Evolutionary conservation across 2,329 filamentous ascomycete species (phyloP).

Genomic region (Helminthosporium solani): DNA sequence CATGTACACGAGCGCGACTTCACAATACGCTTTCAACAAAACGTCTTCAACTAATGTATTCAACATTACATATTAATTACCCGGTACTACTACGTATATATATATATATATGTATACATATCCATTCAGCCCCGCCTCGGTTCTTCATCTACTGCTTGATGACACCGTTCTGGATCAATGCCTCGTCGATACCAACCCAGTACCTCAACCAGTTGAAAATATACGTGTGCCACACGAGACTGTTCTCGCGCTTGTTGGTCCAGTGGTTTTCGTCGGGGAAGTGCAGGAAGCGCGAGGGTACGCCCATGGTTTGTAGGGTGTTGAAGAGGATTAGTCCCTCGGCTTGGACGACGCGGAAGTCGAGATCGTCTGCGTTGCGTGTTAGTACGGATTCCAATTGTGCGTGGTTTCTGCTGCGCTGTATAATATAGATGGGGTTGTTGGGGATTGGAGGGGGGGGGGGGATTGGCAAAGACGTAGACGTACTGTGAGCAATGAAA

Average conservation of each 20-base stretch:
- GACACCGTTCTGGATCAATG: conserved; percentile 31
- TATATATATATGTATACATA: too few relatives aligned
- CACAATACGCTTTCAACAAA: too few relatives aligned
- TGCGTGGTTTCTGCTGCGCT: too few relatives aligned
- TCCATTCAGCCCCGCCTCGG: too few relatives aligned
- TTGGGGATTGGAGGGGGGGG: too few relatives aligned
- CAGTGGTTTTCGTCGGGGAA: conserved; percentile 80
- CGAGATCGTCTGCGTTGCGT: conserved; percentile 57
- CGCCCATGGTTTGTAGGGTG: conserved; percentile 71
- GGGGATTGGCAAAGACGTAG: too few relatives aligned
- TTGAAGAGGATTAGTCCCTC: conserved; percentile 87
- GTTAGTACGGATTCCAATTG: not conserved
- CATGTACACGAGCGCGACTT: too few relatives aligned
- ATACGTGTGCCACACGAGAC: conserved; percentile 75
- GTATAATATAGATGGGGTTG: too few relatives aligned
- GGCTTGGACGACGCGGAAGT: conserved; percentile 83
- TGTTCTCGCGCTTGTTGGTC: conserved; percentile 90
- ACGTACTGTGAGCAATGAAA: conserved; percentile 73
- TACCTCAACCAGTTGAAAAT: conserved; percentile 42
- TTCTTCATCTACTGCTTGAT: conserved; percentile 32
- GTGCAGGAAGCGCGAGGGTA: conserved; percentile 74
- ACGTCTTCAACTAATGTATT: too few relatives aligned
- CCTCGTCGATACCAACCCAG: conserved; percentile 33
- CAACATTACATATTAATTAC: not conserved
- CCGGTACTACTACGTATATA: not conserved